Base-by-base conservation (phyloP, 2,329 filamentous ascomycete species). In the Ophiognomonia clavigignenti-juglandacearum region DNA sequence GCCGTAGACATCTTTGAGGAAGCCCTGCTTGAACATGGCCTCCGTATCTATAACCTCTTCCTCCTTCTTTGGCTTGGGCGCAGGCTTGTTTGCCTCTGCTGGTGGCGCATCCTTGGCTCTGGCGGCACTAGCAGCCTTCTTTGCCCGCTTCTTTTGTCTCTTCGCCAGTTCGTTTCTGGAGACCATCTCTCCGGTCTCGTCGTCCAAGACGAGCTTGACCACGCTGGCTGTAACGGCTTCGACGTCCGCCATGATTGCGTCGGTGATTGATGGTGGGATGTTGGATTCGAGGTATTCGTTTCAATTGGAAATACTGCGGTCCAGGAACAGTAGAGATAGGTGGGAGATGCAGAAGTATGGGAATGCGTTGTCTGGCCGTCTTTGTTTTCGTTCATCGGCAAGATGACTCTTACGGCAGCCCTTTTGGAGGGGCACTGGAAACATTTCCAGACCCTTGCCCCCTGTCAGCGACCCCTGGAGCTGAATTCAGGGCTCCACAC, bases 11-110 rank as follows among this genome's bases (percentile, higher is more conserved):
- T 85, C 80, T 43, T 77, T 73, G 29, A 91, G 74, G 68, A 89
- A 92, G 32, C 86, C 87, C 59, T 82, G 77, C 68, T 88, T 87
- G 73, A 91, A 92, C 78, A 91, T 90, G 54, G 77, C 73, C 53
- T 87, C 76, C 0, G 75, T 71, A 53, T 81, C 78, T 35, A 77
- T 48, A 19, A 46, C 42, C 16, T 50, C 51, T 24, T 53, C 67
- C 26, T 72, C 71, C 61, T 77, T 77, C 43, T 78, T 75, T 41
- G 70, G 58, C 49, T 48, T 60, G 42, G 53, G 51, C 23, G 52
- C 63, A 46, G 40, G 59, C 55, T 56, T 62, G 42, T 64, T 59
- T 32, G 53, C 54, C 18, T 58, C 39, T 6, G 48, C 23, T 18
- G 51, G 40, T 7, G 48, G 36, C 23, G 24, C 24, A 10, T 53